phyloP scores from a whole-genome alignment of 495 filamentous ascomycete genomes.

The Tuber magnatum region DNA sequence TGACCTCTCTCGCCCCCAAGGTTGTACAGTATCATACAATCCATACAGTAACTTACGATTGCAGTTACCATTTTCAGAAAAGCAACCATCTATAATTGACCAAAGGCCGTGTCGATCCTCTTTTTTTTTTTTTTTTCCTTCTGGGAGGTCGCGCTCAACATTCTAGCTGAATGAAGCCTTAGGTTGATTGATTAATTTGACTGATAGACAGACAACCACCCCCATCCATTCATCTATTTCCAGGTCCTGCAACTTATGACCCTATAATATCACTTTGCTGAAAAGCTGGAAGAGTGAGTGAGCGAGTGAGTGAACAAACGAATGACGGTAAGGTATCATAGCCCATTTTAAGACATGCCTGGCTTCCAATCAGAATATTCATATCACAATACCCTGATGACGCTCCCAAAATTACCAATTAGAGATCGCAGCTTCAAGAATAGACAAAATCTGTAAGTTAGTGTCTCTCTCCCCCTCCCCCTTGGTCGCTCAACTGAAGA shows the following conservation, averaged over 20 bases:
- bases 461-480: neutral
- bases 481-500: neutral
- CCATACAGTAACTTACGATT: neutral
- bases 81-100: neutral
- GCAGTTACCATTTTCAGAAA: neutral
- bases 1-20: neutral
- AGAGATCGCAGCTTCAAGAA: neutral
- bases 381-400: neutral
- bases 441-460: neutral
- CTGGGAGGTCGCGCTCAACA: neutral
- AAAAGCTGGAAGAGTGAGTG: neutral
- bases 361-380: neutral
- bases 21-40: neutral
- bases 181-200: neutral
- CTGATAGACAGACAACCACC: neutral
- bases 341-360: neutral
- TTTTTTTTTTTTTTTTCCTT: neutral
- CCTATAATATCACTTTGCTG: neutral
- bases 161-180: neutral
- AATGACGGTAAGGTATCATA: neutral
- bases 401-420: neutral
- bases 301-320: neutral
- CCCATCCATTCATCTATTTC: slow-evolving; percentile 3
- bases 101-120: neutral
- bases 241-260: neutral